These are phyloP conservation scores for Erodium chrysanthum DNA, from an alignment of 441 rosid genomes.

Conservation along the genomic window DNA sequence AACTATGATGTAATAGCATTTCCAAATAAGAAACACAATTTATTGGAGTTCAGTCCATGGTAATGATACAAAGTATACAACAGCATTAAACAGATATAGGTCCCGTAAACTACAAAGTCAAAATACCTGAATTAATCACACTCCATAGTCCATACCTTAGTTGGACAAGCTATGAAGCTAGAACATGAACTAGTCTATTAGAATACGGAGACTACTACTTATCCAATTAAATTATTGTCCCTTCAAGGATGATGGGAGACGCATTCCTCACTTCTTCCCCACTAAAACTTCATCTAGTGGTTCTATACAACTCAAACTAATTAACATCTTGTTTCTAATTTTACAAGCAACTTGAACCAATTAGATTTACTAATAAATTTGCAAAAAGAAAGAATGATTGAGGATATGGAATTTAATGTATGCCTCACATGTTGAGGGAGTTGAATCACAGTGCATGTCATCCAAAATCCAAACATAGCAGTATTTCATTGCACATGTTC, in stretches of 20 bases:
- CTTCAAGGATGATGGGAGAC: not conserved
- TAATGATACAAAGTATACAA: not conserved
- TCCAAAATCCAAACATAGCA: no score
- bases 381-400: no score
- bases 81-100: not conserved
- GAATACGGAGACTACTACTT: not conserved
- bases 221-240: not conserved
- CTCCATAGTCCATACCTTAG: not conserved
- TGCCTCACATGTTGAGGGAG: no score
- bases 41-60: not conserved
- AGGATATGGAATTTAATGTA: no score
- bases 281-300: no score
- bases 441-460: no score
- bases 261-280: no score
- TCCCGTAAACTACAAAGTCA: not conserved
- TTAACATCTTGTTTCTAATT: no score
- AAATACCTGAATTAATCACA: not conserved
- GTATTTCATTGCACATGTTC: no score
- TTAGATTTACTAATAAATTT: no score
- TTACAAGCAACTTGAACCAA: no score
- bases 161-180: not conserved
- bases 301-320: no score
- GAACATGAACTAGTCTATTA: not conserved
- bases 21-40: not conserved
- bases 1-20: not conserved